phyloP scores from a whole-genome alignment of 495 filamentous ascomycete species.

The Hypoxylon crocopeplum region DNA sequence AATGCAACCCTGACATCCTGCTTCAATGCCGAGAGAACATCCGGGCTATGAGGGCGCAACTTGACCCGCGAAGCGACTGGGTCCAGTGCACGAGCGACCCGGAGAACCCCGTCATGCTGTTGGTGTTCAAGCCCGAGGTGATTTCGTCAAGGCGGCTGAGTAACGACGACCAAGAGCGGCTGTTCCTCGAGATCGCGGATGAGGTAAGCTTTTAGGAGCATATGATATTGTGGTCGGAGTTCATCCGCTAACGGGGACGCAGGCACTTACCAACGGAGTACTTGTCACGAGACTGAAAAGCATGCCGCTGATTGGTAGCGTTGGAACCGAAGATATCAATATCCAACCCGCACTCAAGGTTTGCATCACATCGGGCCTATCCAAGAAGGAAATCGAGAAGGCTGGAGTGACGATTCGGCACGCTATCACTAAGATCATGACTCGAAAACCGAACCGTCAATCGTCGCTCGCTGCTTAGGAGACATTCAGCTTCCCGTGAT shows the following conservation, averaged over 20 bases:
- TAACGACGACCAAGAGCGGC: conserved; percentile 77
- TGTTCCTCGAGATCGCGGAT: conserved; percentile 90
- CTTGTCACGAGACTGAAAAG: conserved; percentile 85
- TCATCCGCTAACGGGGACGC: conserved; percentile 11
- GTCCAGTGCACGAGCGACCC: conserved; percentile 77
- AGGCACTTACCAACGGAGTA: conserved; percentile 83
- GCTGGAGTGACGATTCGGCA: conserved; percentile 87
- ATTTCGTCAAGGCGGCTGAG: conserved; percentile 71
- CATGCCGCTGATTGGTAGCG: conserved; percentile 65
- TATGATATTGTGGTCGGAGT: background rate
- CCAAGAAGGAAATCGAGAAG: conserved; percentile 94
- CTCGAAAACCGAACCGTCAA: conserved; percentile 54
- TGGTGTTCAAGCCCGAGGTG: conserved; percentile 86
- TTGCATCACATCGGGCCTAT: conserved; percentile 83
- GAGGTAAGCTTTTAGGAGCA: conserved; percentile 67
- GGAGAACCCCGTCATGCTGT: conserved; percentile 86
- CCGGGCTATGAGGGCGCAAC: conserved; percentile 78
- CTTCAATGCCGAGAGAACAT: conserved; percentile 79
- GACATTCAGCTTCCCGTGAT: conserved; percentile 28
- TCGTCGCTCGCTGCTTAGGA: conserved; percentile 35
- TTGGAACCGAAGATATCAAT: conserved; percentile 64
- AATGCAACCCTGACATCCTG: conserved; percentile 81
- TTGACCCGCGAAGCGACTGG: conserved; percentile 95
- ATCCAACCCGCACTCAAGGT: conserved; percentile 85
- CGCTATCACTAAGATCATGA: conserved; percentile 88